Percentiles rank a stretch among this genome's conserved stretches.
Conservation (phyloP, 768 basidiomycete species). For the Postia placenta region DNA sequence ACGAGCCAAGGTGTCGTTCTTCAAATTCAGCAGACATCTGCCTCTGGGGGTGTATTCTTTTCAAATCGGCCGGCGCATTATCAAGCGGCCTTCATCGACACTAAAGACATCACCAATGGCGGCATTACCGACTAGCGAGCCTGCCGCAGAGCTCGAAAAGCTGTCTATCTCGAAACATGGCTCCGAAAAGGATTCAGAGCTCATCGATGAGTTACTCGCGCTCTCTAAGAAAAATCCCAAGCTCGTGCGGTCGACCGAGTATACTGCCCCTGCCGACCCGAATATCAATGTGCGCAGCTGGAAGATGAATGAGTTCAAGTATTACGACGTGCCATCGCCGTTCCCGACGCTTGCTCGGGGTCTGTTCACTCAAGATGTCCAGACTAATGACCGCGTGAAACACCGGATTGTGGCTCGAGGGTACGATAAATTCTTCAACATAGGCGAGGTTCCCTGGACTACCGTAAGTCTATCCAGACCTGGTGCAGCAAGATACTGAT, state of each 20-base stretch:
- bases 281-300: conserved; percentile 65
- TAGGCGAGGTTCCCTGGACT: conserved; percentile 94
- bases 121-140: too few relatives aligned
- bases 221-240: conserved; percentile 54
- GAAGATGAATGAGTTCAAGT: conserved; percentile 98
- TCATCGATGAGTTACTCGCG: conserved; percentile 47
- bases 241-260: conserved; percentile 55
- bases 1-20: too few relatives aligned
- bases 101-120: too few relatives aligned
- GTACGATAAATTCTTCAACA: conserved; percentile 99
- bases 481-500: not conserved
- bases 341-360: conserved; percentile 96
- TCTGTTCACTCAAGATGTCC: conserved; percentile 62
- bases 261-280: conserved; percentile 52
- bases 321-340: conserved; percentile 81
- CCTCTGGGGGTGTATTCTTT: too few relatives aligned
- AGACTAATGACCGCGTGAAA: conserved; percentile 25
- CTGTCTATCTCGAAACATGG: not conserved
- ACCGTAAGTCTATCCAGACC: conserved; percentile 46
- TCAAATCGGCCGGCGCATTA: too few relatives aligned
- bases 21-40: too few relatives aligned
- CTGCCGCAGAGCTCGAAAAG: not conserved
- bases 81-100: too few relatives aligned
- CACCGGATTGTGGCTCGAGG: conserved; percentile 79
- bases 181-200: conserved; percentile 40